Conservation (phyloP, 2,329 filamentous ascomycete genomes). For the Penicillium sp. region DNA sequence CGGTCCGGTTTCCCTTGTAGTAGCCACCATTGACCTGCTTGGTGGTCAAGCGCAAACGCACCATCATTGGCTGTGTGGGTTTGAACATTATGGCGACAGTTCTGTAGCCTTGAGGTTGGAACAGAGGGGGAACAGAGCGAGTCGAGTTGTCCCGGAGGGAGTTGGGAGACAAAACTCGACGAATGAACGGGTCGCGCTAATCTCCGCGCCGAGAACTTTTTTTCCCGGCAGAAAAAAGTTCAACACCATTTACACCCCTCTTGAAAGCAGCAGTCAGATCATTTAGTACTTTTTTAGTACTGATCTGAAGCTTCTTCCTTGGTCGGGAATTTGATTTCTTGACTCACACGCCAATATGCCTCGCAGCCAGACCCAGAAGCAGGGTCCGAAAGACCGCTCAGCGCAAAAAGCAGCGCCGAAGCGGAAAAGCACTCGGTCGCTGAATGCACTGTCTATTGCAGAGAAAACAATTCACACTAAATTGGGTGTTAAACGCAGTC, state of each 20-base stretch:
- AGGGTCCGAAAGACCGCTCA: conserved; percentile 38
- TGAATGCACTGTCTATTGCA: conserved; percentile 66
- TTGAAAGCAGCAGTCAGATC: conserved; percentile 12
- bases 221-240: conserved; percentile 33
- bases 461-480: conserved; percentile 55
- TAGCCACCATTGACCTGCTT: conserved; percentile 91
- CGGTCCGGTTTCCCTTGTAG: conserved; percentile 94
- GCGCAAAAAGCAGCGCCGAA: conserved; percentile 50
- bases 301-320: conserved; percentile 3
- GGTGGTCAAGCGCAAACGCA: conserved; percentile 79
- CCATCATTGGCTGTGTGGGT: conserved; percentile 55
- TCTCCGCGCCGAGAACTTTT: conserved; percentile 37
- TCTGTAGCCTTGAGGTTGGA: neutral
- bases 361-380: conserved; percentile 41
- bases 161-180: conserved; percentile 10
- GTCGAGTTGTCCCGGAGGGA: conserved; percentile 16
- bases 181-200: conserved; percentile 29
- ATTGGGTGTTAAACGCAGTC: conserved; percentile 54
- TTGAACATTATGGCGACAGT: conserved; percentile 39
- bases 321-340: neutral
- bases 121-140: conserved; percentile 14
- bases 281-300: conserved; percentile 5
- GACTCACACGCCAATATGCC: conserved; percentile 34
- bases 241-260: conserved; percentile 17
- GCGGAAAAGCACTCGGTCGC: conserved; percentile 45